Percentiles rank a stretch among this genome's conserved stretches.
phyloP scores from a whole-genome alignment of 2,329 filamentous ascomycete species.

The Ophiosphaerella korrae region DNA sequence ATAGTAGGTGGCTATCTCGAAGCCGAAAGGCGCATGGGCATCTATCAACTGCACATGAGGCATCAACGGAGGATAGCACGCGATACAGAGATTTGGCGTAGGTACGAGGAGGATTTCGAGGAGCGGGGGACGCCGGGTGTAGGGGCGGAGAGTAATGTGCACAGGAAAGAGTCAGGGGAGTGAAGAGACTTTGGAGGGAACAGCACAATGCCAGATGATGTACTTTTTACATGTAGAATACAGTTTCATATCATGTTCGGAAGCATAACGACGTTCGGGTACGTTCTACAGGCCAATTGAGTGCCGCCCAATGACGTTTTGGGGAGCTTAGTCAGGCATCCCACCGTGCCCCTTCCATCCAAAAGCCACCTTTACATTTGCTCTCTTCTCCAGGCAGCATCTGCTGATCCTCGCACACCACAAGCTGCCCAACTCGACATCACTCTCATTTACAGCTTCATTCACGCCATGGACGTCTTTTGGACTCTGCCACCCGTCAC shows the following conservation, averaged over 20 bases:
- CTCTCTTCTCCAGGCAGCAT: slow-evolving; percentile 40
- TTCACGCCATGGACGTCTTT: slow-evolving; percentile 62
- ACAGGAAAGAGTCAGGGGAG: slow-evolving; percentile 9
- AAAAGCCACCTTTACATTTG: slow-evolving; percentile 23
- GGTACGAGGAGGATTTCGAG: slow-evolving; percentile 66
- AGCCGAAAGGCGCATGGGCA: slow-evolving; percentile 70
- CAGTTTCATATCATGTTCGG: not conserved
- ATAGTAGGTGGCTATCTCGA: slow-evolving; percentile 78
- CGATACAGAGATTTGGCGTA: slow-evolving; percentile 71
- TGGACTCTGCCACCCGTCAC: slow-evolving; percentile 70
- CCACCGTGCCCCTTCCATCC: slow-evolving; percentile 21
- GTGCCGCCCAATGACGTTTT: not conserved
- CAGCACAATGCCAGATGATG: not conserved
- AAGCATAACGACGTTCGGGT: too few relatives aligned
- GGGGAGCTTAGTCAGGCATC: slow-evolving; percentile 17
- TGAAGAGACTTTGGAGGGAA: not conserved
- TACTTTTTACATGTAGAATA: not conserved
- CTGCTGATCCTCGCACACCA: slow-evolving; percentile 38
- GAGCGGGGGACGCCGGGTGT: slow-evolving; percentile 48
- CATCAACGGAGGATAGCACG: slow-evolving; percentile 66
- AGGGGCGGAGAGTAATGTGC: slow-evolving; percentile 39
- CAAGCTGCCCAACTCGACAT: slow-evolving; percentile 17
- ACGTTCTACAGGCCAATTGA: too few relatives aligned
- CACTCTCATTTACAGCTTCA: slow-evolving; percentile 26
- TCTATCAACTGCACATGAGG: slow-evolving; percentile 69